Percentiles rank a stretch among this genome's conserved stretches.
Evolutionary conservation across 257 asterid genomes (phyloP).

Genomic region (Nicotiana tabacum): DNA sequence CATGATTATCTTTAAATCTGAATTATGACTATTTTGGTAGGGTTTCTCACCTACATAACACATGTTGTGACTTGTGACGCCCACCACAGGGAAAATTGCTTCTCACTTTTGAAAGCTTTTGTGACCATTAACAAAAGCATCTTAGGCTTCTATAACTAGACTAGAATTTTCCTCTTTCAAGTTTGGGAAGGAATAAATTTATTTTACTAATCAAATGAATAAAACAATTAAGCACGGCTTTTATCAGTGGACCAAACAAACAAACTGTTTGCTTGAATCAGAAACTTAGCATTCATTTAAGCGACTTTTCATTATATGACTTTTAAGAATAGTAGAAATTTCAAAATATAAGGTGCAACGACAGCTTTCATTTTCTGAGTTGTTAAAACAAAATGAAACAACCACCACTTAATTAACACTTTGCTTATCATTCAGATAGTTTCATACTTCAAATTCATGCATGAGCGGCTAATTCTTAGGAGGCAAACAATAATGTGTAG

Average conservation of each 20-base stretch:
- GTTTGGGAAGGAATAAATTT: background rate
- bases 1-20: conserved; percentile 23
- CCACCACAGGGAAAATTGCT: background rate
- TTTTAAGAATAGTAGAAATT: conserved; percentile 23
- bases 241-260: conserved; percentile 11
- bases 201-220: conserved; percentile 3
- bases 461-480: too few relatives aligned
- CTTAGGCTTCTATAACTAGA: conserved; percentile 28
- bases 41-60: conserved; percentile 75
- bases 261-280: conserved; percentile 30
- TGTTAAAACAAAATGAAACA: too few relatives aligned
- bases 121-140: conserved; percentile 61
- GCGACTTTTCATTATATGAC: too few relatives aligned
- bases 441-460: too few relatives aligned
- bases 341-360: background rate
- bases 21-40: conserved; percentile 30
- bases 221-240: conserved; percentile 13
- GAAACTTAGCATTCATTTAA: conserved; percentile 37
- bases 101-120: conserved; percentile 14
- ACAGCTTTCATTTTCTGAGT: too few relatives aligned
- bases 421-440: too few relatives aligned
- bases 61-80: conserved; percentile 12
- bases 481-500: too few relatives aligned
- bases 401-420: too few relatives aligned
- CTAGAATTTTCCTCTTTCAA: conserved; percentile 15